Percentiles rank a stretch among this genome's conserved stretches.
phyloP scores from a whole-genome alignment of 164 flowering plant genomes.

The Chimonanthus salicifolius region DNA sequence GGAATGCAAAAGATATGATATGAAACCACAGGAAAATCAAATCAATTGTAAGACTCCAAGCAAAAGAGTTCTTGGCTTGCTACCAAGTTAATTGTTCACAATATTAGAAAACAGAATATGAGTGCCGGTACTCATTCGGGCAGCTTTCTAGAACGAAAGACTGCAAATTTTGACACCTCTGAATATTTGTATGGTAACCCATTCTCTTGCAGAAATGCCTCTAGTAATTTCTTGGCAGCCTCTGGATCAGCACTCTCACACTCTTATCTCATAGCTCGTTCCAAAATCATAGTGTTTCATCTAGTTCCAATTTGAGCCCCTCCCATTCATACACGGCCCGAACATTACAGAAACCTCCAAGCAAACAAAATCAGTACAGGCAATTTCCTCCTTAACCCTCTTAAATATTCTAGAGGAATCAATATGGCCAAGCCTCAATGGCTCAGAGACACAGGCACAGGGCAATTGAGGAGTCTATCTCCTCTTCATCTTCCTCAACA shows the following conservation, averaged over 20 bases:
- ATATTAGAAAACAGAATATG: too few species aligned
- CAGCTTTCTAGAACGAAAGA: constrained; percentile 57
- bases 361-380: constrained; percentile 39
- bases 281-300: constrained; percentile 58
- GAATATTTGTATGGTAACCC: constrained; percentile 52
- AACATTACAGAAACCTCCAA: constrained; percentile 77
- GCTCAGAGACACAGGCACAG: too few species aligned
- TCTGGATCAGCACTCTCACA: constrained; percentile 71
- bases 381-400: constrained; percentile 46
- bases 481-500: too few species aligned
- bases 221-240: constrained; percentile 42
- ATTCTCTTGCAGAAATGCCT: constrained; percentile 46
- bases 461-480: too few species aligned
- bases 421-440: too few species aligned
- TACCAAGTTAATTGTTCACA: too few species aligned
- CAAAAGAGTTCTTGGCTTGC: too few species aligned
- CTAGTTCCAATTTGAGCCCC: constrained; percentile 9
- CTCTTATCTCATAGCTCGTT: constrained; percentile 39
- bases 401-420: constrained; percentile 30
- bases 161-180: constrained; percentile 42
- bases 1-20: too few species aligned
- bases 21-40: too few species aligned
- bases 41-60: too few species aligned
- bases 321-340: constrained; percentile 20
- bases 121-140: constrained; percentile 24